These are phyloP conservation scores for Trichoderma parareesei DNA, from an alignment of 495 filamentous ascomycete species.

Conservation along the genomic window DNA sequence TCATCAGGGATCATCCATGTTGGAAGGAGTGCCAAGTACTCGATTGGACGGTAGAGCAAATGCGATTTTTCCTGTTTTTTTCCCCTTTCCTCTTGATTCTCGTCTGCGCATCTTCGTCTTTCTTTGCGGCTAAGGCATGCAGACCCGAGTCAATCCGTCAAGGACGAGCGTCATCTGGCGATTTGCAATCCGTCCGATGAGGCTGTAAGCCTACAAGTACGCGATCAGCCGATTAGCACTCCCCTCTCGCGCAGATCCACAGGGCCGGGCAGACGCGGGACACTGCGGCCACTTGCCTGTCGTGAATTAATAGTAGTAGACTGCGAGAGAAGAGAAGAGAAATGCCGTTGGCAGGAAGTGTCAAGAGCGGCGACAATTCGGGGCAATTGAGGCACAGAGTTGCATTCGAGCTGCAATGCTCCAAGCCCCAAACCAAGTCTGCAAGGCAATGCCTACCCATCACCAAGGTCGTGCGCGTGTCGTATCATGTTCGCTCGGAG, in stretches of 20 bases:
- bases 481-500: neutral
- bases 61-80: neutral
- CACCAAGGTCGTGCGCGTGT: neutral
- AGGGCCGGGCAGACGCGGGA: neutral
- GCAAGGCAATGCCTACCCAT: neutral
- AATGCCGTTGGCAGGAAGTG: neutral
- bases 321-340: neutral
- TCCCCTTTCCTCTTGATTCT: too few relatives aligned
- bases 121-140: neutral
- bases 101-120: neutral
- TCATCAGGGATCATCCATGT: conserved; percentile 6
- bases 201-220: neutral
- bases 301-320: too few relatives aligned
- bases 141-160: neutral
- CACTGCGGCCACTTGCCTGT: neutral
- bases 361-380: neutral
- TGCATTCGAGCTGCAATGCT: neutral
- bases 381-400: neutral
- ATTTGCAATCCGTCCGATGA: neutral
- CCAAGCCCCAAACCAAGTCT: neutral
- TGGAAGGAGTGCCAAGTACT: neutral
- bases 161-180: conserved; percentile 1
- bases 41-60: neutral
- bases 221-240: neutral
- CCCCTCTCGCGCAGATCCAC: neutral